Evolutionary conservation across 1,284 basidiomycete genomes (phyloP), one percentile per base, ranked within the genome.

Genomic region (Anthracocystis panici-leucophaei): DNA sequence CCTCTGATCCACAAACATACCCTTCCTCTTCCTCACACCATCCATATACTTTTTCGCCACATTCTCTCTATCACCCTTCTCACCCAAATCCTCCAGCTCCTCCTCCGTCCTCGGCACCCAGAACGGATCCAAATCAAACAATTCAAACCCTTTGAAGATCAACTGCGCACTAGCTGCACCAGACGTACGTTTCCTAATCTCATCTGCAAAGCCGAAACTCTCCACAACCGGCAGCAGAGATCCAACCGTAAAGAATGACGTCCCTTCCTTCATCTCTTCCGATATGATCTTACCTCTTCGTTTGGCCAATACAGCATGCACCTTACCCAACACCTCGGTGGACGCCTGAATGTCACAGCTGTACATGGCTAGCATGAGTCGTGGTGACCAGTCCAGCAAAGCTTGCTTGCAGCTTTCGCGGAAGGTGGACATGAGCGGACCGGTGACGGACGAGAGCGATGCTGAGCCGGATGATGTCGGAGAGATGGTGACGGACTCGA

Each of bases 181-280:
- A 0, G 94, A 97, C 0, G 97, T 99, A 27, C 93, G 89, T 84
- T 95, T 98, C 56, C 97, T 91, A 78, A 99, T 97, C 82, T 99
- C 96, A 86, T 97, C 94, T 23, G 95, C 94, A 83, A 99, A 98
- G 0, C 97, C 96, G 84, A 99, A 99, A 86, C 92, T 93, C 86
- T 99, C 96, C 14, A 97, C 93, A 3, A 99, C 95, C 3, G 97
- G 96, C n/a, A 99, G 86, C 69, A 95, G 87, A 0, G 95, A 92
- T 8, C 91, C 90, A 33, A 99, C 91, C 6, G 92, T 95, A 87
- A 99, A 98, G 86, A 97, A 97, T 0, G 92, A 89, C 0, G 95
- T 98, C 0, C 97, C 95, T 84, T 99, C 95, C 85, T 96, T 97
- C 94, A 99, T 97, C 86, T 99, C 97, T 85, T 99, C 97, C 9